Evolutionary conservation across 1,284 basidiomycete genomes (phyloP), one percentile per base, ranked within the genome.

Genomic region (Rhodotorula sp.): DNA sequence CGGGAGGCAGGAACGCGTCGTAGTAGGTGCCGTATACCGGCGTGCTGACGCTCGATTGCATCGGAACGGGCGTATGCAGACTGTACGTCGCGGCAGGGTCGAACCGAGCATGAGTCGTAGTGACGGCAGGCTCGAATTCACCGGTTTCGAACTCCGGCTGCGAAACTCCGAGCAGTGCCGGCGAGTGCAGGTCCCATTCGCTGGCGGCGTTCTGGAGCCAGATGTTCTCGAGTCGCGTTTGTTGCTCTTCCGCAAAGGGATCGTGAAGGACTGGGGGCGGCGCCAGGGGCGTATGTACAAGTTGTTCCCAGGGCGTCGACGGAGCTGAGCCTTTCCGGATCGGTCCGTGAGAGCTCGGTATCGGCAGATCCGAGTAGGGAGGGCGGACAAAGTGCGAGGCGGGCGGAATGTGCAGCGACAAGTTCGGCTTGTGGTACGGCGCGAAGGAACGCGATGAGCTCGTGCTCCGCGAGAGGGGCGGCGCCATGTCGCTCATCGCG

Each of bases 381-480:
- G 43, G 64, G 12, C 58, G 52, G 31, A 67, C 23, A 51, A 70
- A 73, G 23, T 63, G 65, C 1, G 57, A n/a, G 12, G 74, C 73
- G 29, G 68, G 71, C 21, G 76, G 76, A 47, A 78, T 78, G 63
- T 64, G 71, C 0, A 76, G 62, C 3, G 70, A 70, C 12, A 76
- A 64, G 65, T 68, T 74, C 15, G 77, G 72, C 62, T 72, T 76
- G 58, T 26, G 34, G 51, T 49, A 26, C 23, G 43, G 14, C 34
- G 70, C 5, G 26, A 16, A 20, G 54, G 43, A 10, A 23, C 7
- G n/a, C 47, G 63, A 18, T 62, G 49, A 20, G 47, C n/a, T 52
- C 23, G 58, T 58, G 34, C 34, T 58, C 15, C 34, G 58, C 15
- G 58, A 21, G 39, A 43, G 66, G 20, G 64, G 64, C 46, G 61